A percentile compares a stretch with the other conserved stretches of the same genome.
These are phyloP conservation scores for Albophoma yamanashiensis DNA, from an alignment of 2,329 filamentous ascomycete species.

Conservation along the genomic window DNA sequence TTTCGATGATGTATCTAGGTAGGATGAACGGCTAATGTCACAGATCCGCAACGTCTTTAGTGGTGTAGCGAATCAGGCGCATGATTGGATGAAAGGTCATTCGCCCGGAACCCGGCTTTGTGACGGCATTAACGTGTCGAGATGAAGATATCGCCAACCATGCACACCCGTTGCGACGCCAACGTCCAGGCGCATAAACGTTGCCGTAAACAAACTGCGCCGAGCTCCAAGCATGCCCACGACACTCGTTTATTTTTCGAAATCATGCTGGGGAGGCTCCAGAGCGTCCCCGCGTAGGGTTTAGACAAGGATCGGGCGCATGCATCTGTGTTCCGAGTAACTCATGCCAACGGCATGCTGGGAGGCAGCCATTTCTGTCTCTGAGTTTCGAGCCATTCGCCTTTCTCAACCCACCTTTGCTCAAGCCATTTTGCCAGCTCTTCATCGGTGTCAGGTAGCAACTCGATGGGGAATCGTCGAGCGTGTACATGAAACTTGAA, in stretches of 20 bases:
- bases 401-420: constrained; percentile 41
- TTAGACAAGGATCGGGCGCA: neutral
- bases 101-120: neutral
- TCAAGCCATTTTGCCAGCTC: constrained; percentile 42
- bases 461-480: constrained; percentile 34
- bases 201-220: neutral
- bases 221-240: neutral
- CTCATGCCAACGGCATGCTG: neutral
- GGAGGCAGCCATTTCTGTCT: constrained; percentile 8
- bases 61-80: neutral
- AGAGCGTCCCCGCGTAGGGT: neutral
- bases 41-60: neutral
- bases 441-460: constrained; percentile 35
- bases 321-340: neutral
- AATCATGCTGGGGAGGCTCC: neutral
- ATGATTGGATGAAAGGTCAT: too few species aligned
- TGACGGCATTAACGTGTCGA: neutral
- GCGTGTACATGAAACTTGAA: constrained; percentile 41
- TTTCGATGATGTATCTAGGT: too few species aligned
- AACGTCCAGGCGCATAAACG: neutral
- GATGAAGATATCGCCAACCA: neutral
- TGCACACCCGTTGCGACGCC: neutral
- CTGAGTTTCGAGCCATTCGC: constrained; percentile 32
- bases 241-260: neutral
- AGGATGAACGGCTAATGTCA: too few species aligned